Conservation (phyloP, 768 basidiomycete genomes). For the Podaxis rugospora region DNA sequence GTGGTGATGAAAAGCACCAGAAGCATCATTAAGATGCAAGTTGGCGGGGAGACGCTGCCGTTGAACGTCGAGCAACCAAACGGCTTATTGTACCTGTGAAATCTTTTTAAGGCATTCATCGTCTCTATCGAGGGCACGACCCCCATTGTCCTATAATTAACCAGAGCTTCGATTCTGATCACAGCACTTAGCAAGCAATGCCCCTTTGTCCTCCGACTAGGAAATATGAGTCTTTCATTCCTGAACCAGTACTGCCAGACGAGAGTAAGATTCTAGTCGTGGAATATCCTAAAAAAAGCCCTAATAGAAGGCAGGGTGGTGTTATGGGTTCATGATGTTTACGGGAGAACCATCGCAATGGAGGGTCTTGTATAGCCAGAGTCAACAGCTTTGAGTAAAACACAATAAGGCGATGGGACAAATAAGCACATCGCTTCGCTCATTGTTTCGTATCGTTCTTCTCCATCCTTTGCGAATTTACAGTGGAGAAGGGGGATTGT, state of each 20-base stretch:
- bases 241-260: not conserved
- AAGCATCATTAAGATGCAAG: not conserved
- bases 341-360: not conserved
- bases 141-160: slow-evolving; percentile 6
- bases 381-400: not conserved
- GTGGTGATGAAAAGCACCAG: not conserved
- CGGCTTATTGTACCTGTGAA: too few relatives aligned
- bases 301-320: not conserved
- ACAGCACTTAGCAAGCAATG: not conserved
- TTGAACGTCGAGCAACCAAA: not conserved
- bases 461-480: not conserved
- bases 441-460: not conserved
- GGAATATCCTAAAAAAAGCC: not conserved
- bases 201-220: slow-evolving; percentile 1
- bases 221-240: slow-evolving; percentile 1
- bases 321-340: not conserved
- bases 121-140: not conserved
- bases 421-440: not conserved
- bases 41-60: not conserved
- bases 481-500: not conserved
- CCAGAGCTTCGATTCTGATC: slow-evolving; percentile 4
- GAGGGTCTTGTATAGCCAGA: not conserved
- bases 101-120: not conserved
- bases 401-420: not conserved
- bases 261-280: not conserved